Percentiles rank a stretch among this genome's conserved stretches.
These are phyloP conservation scores for Beauveria scarabaeidicola DNA, from an alignment of 2,329 filamentous ascomycete genomes.

Conservation along the genomic window DNA sequence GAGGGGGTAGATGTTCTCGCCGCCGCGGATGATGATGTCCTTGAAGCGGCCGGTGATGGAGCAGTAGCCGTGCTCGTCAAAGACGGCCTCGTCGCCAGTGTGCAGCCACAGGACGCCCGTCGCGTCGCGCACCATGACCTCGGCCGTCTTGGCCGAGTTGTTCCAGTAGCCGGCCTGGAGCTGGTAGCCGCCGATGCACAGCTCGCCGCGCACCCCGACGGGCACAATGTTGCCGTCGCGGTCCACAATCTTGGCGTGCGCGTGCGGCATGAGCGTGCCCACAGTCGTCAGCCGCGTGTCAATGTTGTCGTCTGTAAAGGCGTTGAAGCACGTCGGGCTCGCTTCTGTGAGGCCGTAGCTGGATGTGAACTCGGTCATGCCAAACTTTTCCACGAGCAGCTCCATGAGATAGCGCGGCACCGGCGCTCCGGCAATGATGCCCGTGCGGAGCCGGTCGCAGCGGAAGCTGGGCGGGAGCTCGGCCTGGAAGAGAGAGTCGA, in stretches of 20 bases:
- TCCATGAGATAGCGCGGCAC: conserved; percentile 71
- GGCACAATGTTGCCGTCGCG: conserved; percentile 56
- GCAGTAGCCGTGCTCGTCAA: conserved; percentile 61
- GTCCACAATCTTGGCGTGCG: conserved; percentile 69
- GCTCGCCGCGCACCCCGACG: conserved; percentile 59
- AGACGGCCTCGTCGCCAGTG: conserved; percentile 62
- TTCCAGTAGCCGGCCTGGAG: conserved; percentile 60
- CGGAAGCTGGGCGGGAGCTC: conserved; percentile 32
- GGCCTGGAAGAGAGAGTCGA: conserved; percentile 55
- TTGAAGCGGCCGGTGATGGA: conserved; percentile 69
- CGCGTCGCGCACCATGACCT: conserved; percentile 45
- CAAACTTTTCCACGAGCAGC: conserved; percentile 58
- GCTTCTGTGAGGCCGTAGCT: conserved; percentile 71
- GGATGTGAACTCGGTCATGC: conserved; percentile 66
- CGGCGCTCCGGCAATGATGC: conserved; percentile 70
- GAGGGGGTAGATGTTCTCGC: conserved; percentile 66
- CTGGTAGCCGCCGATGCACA: conserved; percentile 72
- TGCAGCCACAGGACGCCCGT: conserved; percentile 52
- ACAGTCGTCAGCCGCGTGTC: conserved; percentile 61
- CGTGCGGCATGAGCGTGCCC: conserved; percentile 67
- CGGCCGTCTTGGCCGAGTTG: conserved; percentile 65
- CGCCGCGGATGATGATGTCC: conserved; percentile 70
- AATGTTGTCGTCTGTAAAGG: conserved; percentile 64
- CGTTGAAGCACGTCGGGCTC: conserved; percentile 73
- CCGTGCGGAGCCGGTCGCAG: conserved; percentile 55